Evolutionary conservation across 139 green algal genomes (phyloP).

Genomic region (Gonium pectorale): DNA sequence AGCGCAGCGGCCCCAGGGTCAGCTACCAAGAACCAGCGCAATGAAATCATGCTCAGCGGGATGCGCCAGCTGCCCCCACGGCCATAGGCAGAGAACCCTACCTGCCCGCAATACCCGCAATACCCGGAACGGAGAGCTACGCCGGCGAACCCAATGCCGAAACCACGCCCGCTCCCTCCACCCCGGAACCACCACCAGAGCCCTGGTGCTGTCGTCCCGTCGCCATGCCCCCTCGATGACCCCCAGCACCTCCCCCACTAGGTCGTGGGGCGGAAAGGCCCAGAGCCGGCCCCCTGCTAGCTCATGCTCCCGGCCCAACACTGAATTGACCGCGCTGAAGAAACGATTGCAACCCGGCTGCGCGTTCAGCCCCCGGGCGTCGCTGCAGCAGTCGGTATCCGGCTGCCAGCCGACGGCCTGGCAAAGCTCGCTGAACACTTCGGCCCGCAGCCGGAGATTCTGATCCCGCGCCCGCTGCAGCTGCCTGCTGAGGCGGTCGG

Average conservation of each 20-base stretch:
- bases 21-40: too few relatives aligned
- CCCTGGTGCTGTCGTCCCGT: too few relatives aligned
- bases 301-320: not conserved
- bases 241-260: not conserved
- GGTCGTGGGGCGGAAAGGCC: not conserved
- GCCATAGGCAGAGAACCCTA: not conserved
- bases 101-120: not conserved
- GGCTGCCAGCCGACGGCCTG: not conserved
- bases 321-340: not conserved
- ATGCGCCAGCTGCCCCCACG: not conserved
- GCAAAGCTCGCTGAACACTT: not conserved
- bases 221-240: too few relatives aligned
- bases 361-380: not conserved
- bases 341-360: not conserved
- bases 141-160: not conserved
- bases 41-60: not conserved
- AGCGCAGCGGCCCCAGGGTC: too few relatives aligned
- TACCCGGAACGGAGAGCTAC: not conserved
- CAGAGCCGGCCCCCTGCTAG: constrained; percentile 22
- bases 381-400: constrained; percentile 12
- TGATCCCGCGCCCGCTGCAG: not conserved
- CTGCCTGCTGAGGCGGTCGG: not conserved
- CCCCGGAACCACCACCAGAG: not conserved
- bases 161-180: not conserved
- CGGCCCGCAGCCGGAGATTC: not conserved